A percentile compares a stretch with the other conserved stretches of the same genome.
phyloP scores from a whole-genome alignment of 1,139 yeast genomes.

The Yamadazyma kanchanaburiensis region DNA sequence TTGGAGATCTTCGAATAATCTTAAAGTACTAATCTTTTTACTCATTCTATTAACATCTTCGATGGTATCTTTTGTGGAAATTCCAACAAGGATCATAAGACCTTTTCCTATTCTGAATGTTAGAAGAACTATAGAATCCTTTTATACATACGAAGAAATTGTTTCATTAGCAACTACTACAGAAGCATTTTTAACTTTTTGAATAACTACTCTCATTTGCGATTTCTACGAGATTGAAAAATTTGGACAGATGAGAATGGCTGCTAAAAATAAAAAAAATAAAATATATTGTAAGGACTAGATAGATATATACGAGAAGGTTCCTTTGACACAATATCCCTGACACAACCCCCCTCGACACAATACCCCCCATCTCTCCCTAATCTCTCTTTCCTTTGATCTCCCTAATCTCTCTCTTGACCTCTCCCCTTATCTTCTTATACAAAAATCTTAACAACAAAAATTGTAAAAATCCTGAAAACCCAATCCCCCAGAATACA shows the following conservation, averaged over 20 bases:
- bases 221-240: too few relatives aligned
- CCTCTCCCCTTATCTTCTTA: constrained; percentile 1
- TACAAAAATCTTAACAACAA: constrained; percentile 22
- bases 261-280: background rate
- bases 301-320: constrained; percentile 1
- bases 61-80: constrained; percentile 68
- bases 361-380: background rate
- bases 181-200: constrained; percentile 81
- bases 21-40: constrained; percentile 59
- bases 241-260: background rate
- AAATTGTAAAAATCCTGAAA: constrained; percentile 39
- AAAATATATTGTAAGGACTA: background rate
- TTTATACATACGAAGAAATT: constrained; percentile 59
- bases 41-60: constrained; percentile 70
- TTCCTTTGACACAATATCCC: background rate
- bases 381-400: background rate
- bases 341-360: background rate
- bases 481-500: constrained; percentile 50
- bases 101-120: constrained; percentile 62
- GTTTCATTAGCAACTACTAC: constrained; percentile 73
- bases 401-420: background rate
- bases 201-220: constrained; percentile 93
- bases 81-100: constrained; percentile 77
- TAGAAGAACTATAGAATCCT: constrained; percentile 2
- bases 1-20: constrained; percentile 65